Conservation (phyloP, 768 basidiomycete genomes). For the Leccinum sublutescens region DNA sequence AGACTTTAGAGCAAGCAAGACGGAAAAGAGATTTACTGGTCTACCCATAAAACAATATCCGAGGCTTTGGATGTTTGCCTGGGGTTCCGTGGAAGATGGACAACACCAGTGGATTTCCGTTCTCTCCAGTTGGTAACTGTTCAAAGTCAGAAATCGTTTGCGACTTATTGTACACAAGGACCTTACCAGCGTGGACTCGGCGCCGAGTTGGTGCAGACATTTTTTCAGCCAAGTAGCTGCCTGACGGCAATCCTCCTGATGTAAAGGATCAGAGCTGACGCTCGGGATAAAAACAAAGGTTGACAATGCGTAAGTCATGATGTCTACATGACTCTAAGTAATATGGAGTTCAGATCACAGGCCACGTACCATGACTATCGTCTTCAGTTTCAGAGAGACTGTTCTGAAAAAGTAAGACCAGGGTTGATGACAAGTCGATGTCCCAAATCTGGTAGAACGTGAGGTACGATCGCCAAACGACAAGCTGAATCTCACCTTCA, state of each 20-base stretch:
- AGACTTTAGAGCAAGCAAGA: background rate
- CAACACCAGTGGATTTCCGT: constrained; percentile 83
- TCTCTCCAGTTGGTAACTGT: constrained; percentile 75
- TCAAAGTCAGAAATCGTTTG: background rate
- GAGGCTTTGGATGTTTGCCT: constrained; percentile 54
- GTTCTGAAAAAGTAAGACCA: background rate
- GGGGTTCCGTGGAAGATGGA: constrained; percentile 80
- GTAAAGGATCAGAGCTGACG: constrained; percentile 63
- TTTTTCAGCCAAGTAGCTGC: constrained; percentile 92
- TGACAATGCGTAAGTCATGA: constrained; percentile 73
- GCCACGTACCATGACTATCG: constrained; percentile 22
- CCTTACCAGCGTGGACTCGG: constrained; percentile 70
- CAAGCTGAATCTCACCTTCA: constrained; percentile 57
- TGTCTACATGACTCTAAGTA: constrained; percentile 43
- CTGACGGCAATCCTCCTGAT: constrained; percentile 88
- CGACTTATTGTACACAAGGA: background rate
- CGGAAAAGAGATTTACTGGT: constrained; percentile 6
- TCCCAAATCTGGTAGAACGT: constrained; percentile 51
- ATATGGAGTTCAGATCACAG: background rate
- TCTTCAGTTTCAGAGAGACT: constrained; percentile 11
- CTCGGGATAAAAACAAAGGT: constrained; percentile 89
- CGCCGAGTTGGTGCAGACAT: constrained; percentile 85
- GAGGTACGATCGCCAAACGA: background rate
- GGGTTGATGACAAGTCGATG: constrained; percentile 30
- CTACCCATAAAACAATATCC: constrained; percentile 90